Percentiles rank a stretch among this genome's conserved stretches.
These are phyloP conservation scores for Wickerhamomyces ciferrii DNA, from an alignment of 805 yeast genomes.

Conservation along the genomic window DNA sequence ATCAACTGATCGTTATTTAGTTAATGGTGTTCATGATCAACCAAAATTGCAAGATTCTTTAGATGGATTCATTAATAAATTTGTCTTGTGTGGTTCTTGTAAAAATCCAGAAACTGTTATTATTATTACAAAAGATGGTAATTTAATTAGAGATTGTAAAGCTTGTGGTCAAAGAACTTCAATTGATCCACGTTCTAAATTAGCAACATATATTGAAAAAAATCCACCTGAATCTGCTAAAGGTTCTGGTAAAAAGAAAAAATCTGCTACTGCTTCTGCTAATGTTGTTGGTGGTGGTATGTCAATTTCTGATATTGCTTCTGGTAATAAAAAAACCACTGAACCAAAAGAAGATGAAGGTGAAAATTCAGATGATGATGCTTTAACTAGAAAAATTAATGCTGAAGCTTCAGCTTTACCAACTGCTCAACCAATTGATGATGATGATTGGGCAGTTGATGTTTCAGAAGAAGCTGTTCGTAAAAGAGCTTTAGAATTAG, in stretches of 20 bases:
- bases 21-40: slow-evolving; percentile 93
- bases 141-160: slow-evolving; percentile 87
- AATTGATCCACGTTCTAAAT: slow-evolving; percentile 81
- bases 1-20: slow-evolving; percentile 78
- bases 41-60: slow-evolving; percentile 86
- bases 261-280: slow-evolving; percentile 85
- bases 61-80: slow-evolving; percentile 91
- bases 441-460: slow-evolving; percentile 97
- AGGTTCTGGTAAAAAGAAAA: slow-evolving; percentile 53
- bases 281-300: slow-evolving; percentile 85
- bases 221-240: slow-evolving; percentile 73
- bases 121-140: slow-evolving; percentile 67
- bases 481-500: slow-evolving; percentile 84
- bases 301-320: slow-evolving; percentile 74
- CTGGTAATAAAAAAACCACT: slow-evolving; percentile 31
- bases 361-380: slow-evolving; percentile 61
- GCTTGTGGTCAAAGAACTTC: slow-evolving; percentile 93
- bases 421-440: slow-evolving; percentile 61
- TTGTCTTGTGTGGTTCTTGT: slow-evolving; percentile 91
- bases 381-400: slow-evolving; percentile 69
- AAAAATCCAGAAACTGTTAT: slow-evolving; percentile 97
- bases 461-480: slow-evolving; percentile 94
- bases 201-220: slow-evolving; percentile 82
- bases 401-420: slow-evolving; percentile 76
- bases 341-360: slow-evolving; percentile 27